These are phyloP conservation scores for Zea luxurians DNA, from an alignment of 176 grass and related monocot species.

Conservation along the genomic window DNA sequence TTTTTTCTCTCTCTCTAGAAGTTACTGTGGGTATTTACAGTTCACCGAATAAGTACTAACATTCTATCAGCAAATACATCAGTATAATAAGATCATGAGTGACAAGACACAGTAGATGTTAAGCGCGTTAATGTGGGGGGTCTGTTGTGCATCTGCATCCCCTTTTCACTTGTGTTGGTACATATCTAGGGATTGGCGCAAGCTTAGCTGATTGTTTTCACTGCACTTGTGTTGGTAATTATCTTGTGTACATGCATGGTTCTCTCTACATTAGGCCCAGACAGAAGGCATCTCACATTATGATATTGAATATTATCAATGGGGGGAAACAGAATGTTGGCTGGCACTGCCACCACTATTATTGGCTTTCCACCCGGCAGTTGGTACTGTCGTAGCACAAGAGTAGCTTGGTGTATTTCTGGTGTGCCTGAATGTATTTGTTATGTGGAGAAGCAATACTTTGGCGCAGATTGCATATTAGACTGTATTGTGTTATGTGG, in stretches of 20 bases:
- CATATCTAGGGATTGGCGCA: constrained; percentile 23
- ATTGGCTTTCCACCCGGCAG: constrained; percentile 21
- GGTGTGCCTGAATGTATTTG: neutral
- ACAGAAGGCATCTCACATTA: constrained; percentile 24
- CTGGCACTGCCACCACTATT: constrained; percentile 2
- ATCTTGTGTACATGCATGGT: neutral
- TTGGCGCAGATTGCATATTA: too few species aligned
- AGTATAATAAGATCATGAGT: constrained; percentile 40
- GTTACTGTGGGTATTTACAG: constrained; percentile 38
- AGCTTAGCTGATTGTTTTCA: constrained; percentile 31
- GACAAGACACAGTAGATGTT: constrained; percentile 10
- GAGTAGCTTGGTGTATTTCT: constrained; percentile 25
- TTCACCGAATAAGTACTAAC: constrained; percentile 43
- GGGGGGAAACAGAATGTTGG: constrained; percentile 21
- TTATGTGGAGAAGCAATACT: too few species aligned
- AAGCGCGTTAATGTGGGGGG: neutral
- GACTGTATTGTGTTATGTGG: too few species aligned
- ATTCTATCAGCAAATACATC: constrained; percentile 42
- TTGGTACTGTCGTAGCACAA: neutral
- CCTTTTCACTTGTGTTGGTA: constrained; percentile 5
- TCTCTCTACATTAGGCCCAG: constrained; percentile 33
- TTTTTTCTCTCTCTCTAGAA: constrained; percentile 13
- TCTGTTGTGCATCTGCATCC: neutral
- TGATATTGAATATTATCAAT: neutral
- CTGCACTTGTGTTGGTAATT: neutral